A percentile compares a stretch with the other conserved stretches of the same genome.
Conservation (phyloP, 495 filamentous ascomycete species). For the Hypoxylon perforatum region DNA sequence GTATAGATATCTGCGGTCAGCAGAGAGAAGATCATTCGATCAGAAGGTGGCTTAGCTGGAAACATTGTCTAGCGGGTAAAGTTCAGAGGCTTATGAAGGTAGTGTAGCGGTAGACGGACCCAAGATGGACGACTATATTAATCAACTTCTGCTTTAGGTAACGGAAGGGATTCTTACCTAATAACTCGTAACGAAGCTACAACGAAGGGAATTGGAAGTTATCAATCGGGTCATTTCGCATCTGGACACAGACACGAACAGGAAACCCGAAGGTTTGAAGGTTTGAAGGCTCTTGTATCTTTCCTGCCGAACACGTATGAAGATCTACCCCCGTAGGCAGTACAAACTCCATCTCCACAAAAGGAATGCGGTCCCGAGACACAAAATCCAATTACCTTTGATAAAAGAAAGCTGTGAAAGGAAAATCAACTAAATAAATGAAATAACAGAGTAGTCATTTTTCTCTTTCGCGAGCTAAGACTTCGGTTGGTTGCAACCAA, state of each 20-base stretch:
- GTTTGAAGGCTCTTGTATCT: conserved; percentile 12
- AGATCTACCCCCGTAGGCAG: conserved; percentile 42
- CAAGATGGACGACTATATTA: conserved; percentile 22
- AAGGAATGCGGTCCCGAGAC: conserved; percentile 41
- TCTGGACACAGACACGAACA: conserved; percentile 32
- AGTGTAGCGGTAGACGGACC: conserved; percentile 31
- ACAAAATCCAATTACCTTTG: conserved; percentile 31
- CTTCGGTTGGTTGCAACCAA: conserved; percentile 32
- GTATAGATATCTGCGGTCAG: conserved; percentile 29
- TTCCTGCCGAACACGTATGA: conserved; percentile 41
- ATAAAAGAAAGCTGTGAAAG: conserved; percentile 5
- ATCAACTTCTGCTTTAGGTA: conserved; percentile 36
- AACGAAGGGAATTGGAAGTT: conserved; percentile 25
- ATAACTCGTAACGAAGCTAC: conserved; percentile 6
- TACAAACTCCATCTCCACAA: conserved; percentile 41
- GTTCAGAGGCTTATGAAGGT: conserved; percentile 17
- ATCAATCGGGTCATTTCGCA: conserved; percentile 38
- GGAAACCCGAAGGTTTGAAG: too few species aligned
- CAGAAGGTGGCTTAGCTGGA: conserved; percentile 27
- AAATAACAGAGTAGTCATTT: conserved; percentile 21
- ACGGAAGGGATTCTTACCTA: conserved; percentile 36
- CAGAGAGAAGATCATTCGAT: conserved; percentile 41
- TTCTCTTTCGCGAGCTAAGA: conserved; percentile 17
- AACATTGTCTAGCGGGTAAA: conserved; percentile 23
- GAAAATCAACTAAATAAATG: conserved; percentile 19